A percentile compares a stretch with the other conserved stretches of the same genome.
Evolutionary conservation across 202 grass and related monocot genomes (phyloP).

Genomic region (Schoenoplectus tabernaemontani): DNA sequence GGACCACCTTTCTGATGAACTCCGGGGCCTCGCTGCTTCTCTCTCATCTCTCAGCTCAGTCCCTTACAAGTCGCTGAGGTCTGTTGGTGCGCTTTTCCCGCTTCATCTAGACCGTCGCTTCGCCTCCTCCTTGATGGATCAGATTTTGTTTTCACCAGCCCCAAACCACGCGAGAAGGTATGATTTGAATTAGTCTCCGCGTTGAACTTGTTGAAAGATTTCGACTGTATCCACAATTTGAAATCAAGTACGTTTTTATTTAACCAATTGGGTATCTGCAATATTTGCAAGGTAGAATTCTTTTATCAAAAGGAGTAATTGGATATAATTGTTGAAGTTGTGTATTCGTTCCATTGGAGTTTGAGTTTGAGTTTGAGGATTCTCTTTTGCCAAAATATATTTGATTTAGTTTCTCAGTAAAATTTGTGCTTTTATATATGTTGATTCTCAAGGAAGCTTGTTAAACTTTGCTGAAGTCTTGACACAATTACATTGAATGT

Average conservation of each 20-base stretch:
- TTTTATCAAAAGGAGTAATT: not conserved
- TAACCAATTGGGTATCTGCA: not conserved
- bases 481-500: not conserved
- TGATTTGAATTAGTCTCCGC: not conserved
- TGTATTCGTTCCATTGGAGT: not conserved
- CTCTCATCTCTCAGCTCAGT: constrained; percentile 36
- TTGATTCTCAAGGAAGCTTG: not conserved
- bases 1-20: constrained; percentile 26
- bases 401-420: not conserved
- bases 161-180: constrained; percentile 78
- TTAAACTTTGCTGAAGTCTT: not conserved
- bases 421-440: not conserved
- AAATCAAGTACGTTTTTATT: not conserved
- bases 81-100: constrained; percentile 56
- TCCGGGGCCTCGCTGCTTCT: constrained; percentile 31
- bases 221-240: not conserved
- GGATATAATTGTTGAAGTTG: not conserved
- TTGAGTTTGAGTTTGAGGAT: not conserved
- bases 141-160: constrained; percentile 50
- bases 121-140: constrained; percentile 41
- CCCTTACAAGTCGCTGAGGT: constrained; percentile 50
- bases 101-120: constrained; percentile 46
- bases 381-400: not conserved
- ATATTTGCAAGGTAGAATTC: not conserved
- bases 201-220: not conserved